Percentiles rank a stretch among this genome's conserved stretches.
phyloP scores from a whole-genome alignment of 331 rosid genomes.

The Quercus lobata region DNA sequence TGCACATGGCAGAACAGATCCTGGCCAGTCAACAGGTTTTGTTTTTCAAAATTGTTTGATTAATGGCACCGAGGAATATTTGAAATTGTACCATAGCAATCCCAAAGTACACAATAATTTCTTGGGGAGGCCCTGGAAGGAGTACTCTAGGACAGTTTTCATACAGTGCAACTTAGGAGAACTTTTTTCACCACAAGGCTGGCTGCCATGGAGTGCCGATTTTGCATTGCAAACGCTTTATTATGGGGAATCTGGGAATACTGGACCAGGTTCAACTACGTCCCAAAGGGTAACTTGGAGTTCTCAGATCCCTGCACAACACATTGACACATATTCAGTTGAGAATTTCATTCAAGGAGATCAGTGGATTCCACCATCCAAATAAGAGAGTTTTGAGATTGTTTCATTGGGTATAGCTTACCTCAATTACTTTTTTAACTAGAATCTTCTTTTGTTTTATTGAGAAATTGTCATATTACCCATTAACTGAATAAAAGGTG shows the following conservation, averaged over 20 bases:
- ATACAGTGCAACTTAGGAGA: slow-evolving; percentile 45
- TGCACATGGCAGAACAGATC: slow-evolving; percentile 91
- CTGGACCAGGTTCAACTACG: slow-evolving; percentile 52
- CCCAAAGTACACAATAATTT: slow-evolving; percentile 73
- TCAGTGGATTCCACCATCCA: slow-evolving; percentile 49
- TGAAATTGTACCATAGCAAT: slow-evolving; percentile 55
- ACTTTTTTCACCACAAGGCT: slow-evolving; percentile 55
- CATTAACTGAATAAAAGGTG: too few species aligned
- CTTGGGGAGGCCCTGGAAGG: slow-evolving; percentile 99
- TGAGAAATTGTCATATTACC: rapidly evolving
- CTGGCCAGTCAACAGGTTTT: slow-evolving; percentile 75
- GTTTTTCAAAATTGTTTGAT: slow-evolving; percentile 71
- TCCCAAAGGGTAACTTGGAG: slow-evolving; percentile 70
- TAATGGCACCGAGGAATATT: slow-evolving; percentile 83
- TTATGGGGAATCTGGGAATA: slow-evolving; percentile 69
- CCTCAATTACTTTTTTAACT: rapidly evolving
- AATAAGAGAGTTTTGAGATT: not conserved
- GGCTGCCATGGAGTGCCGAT: slow-evolving; percentile 75
- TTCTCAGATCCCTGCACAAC: slow-evolving; percentile 52
- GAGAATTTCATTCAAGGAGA: slow-evolving; percentile 88
- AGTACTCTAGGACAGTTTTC: slow-evolving; percentile 73
- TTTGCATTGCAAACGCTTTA: slow-evolving; percentile 69
- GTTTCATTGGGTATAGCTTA: too few species aligned
- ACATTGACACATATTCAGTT: slow-evolving; percentile 53
- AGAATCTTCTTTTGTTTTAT: rapidly evolving